Base-by-base conservation (phyloP, 2,329 filamentous ascomycete genomes). In the Monilinia vaccinii-corymbosi region DNA sequence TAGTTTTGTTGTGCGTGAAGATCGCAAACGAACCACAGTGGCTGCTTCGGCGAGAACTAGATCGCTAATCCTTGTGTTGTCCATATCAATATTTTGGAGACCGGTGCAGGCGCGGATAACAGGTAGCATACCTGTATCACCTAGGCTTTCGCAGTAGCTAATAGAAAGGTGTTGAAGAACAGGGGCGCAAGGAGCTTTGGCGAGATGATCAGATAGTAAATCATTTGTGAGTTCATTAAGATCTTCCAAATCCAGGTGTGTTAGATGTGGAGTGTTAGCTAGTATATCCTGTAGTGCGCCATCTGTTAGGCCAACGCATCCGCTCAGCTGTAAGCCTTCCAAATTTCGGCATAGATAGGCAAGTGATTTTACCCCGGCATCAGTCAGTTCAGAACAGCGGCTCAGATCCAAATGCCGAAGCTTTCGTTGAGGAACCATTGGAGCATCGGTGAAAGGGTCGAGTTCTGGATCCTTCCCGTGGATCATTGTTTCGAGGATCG, bases 51-150 rank as follows among this genome's bases (percentile, higher is more conserved):
- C 83, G 11, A 97, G 83, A 5, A 89, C 86, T 1, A 96, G 81
- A 69, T 97, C 91, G 18, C 90, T 93, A 64, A 96, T 85, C 50
- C 89, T 85, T 0, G 93, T 97, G 72, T 97, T 97, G 76, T 99
- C 94, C 79, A 97, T 86, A 56, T 95, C 89, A 16, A 96, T 76
- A 34, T 80, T 89, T 51, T 79, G 78, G 16, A 97, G 79, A 16
- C 76, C 79, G 0, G 81, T 79, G 72, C 91, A 96, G 34, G 80
- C 81, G 69, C 91, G 89, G 66, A 97, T 78, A 2, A 97, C 77
- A 0, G 89, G 88, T 0, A 96, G 78, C 82, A 97, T 88, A 60
- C 93, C 93, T 0, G 79, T 76, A 70, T 97, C 94, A 28, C 91
- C 86, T 2, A 99, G 74, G 59, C 82, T 85, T 72, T 96, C 93